Base-by-base conservation (phyloP, 1,284 basidiomycete genomes). In the Puccinia hordei region DNA sequence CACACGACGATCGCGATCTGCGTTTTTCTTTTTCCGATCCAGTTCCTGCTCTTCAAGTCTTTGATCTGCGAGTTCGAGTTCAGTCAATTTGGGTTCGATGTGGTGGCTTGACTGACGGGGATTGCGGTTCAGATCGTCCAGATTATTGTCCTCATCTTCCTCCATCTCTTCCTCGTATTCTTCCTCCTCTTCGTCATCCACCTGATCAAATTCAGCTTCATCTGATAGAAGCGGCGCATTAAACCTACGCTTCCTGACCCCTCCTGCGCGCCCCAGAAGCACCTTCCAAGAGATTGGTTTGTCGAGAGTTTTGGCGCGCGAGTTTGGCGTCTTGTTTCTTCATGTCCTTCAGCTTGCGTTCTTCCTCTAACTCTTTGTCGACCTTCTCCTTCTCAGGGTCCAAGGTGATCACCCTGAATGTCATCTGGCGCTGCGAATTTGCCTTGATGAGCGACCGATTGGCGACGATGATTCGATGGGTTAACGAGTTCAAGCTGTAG, bases 401-500 rank as follows among this genome's bases (percentile, higher is more conserved):
- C 91, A 84, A 83, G 93, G 92, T 84, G 89, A 86, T 83, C 91
- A 89, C 85, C 91, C 90, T 80, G 89, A 89, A 83, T 92, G 91
- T 27, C 91, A 90, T 83, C 91, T 57, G 49, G 1, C 76, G 65
- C 35, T 89, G 17, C 90, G 91, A 65, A 92, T 91, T 22, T 90
- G 90, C 22, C 89, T 92, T 88, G 92, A 91, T 81, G 10, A 71
- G 24, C 24, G 76, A 59, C 44, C 76, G 76, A 95, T 92, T 91
- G 76, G 92, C 91, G 8, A 94, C 94, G 63, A 95, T 89, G 88
- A 92, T 91, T 77, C 91, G 90, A 86, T 96, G 94, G 38, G 93
- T 93, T 85, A 93, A 91, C 13, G 92, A 93, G 84, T 93, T 91
- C 90, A 95, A 93, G 81, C 92, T 92, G 12, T 92, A 93, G 0